Conservation (phyloP, 306 rosid genomes). For the Calophaca sinica region DNA sequence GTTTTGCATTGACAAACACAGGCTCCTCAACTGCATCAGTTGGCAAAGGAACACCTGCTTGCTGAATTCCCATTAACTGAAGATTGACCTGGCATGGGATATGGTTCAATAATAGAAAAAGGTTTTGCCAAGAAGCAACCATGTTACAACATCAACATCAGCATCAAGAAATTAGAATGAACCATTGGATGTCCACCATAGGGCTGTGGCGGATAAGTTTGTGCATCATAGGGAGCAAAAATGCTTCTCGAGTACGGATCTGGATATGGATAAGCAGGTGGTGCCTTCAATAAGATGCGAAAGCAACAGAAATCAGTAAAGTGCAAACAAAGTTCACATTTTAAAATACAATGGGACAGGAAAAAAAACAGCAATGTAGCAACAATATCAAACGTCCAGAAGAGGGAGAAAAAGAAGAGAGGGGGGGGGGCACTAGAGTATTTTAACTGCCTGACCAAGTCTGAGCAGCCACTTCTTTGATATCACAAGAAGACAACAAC, state of each 20-base stretch:
- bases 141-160: background rate
- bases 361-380: conserved; percentile 10
- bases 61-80: conserved; percentile 97
- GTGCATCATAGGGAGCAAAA: conserved; percentile 90
- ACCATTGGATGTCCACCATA: conserved; percentile 96
- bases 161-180: conserved; percentile 37
- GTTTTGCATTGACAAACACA: conserved; percentile 94
- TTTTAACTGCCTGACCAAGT: conserved; percentile 36
- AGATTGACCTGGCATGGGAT: conserved; percentile 73
- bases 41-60: conserved; percentile 93
- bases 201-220: conserved; percentile 79
- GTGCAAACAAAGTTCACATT: conserved; percentile 21
- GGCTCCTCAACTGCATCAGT: conserved; percentile 95
- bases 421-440: background rate
- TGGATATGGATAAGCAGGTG: conserved; percentile 83
- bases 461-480: conserved; percentile 39
- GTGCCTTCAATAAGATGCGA: conserved; percentile 67
- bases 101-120: conserved; percentile 32
- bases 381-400: conserved; percentile 26
- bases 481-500: conserved; percentile 42
- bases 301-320: conserved; percentile 39
- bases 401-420: too few relatives aligned
- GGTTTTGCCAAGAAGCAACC: conserved; percentile 18
- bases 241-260: conserved; percentile 97
- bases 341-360: background rate